A percentile compares a stretch with the other conserved stretches of the same genome.
phyloP scores from a whole-genome alignment of 2,329 filamentous ascomycete species.

The Apiospora rasikravindrae region DNA sequence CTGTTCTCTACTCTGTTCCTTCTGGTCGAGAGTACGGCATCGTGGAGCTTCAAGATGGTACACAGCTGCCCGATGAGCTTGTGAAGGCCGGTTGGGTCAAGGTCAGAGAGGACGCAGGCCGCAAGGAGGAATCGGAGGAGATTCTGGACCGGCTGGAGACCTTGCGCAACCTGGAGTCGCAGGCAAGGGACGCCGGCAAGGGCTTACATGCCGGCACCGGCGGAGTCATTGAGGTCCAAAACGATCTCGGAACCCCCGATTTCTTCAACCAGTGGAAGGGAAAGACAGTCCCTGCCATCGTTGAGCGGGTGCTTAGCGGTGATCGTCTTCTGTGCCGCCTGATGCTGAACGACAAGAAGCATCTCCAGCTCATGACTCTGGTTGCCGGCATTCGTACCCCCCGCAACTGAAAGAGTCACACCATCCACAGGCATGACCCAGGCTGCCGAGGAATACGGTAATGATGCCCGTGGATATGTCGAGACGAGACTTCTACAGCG shows the following conservation, averaged over 20 bases:
- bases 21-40: conserved; percentile 88
- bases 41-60: conserved; percentile 77
- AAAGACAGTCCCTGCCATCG: conserved; percentile 80
- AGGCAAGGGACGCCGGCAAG: conserved; percentile 78
- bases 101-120: conserved; percentile 90
- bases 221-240: conserved; percentile 75
- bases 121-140: conserved; percentile 85
- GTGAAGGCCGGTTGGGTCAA: conserved; percentile 92
- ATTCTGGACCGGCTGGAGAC: conserved; percentile 74
- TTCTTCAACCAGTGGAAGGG: conserved; percentile 87
- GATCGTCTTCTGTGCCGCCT: conserved; percentile 88
- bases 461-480: conserved; percentile 87
- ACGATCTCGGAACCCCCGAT: conserved; percentile 79
- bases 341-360: conserved; percentile 79
- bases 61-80: conserved; percentile 78
- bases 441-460: conserved; percentile 85
- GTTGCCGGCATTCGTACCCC: conserved; percentile 89
- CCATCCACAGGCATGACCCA: conserved; percentile 80
- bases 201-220: conserved; percentile 77
- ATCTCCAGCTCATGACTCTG: conserved; percentile 86
- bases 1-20: conserved; percentile 85
- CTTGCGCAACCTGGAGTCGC: conserved; percentile 76
- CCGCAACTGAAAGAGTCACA: conserved; percentile 85
- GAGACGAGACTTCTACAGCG: conserved; percentile 87
- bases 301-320: conserved; percentile 90